These are phyloP conservation scores for Chlorella sp. DNA, from an alignment of 139 green algal species.

Conservation along the genomic window DNA sequence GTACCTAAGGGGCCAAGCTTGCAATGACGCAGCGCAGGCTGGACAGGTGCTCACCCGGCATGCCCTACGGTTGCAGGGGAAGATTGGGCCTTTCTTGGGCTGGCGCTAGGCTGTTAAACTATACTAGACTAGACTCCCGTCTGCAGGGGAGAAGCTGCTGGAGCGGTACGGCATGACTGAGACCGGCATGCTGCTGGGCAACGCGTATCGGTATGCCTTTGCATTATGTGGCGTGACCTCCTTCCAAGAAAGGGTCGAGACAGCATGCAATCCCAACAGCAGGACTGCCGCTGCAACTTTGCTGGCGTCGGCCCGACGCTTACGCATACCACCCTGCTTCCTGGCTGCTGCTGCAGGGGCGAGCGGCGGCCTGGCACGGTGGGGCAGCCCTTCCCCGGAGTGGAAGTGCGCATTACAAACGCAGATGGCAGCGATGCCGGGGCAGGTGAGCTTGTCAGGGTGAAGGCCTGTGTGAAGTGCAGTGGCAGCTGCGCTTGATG, in stretches of 20 bases:
- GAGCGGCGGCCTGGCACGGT: slow-evolving; percentile 79
- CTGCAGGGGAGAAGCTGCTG: slow-evolving; percentile 72
- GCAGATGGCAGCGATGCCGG: slow-evolving; percentile 1
- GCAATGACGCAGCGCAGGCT: too few species aligned
- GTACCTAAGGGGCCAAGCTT: neutral
- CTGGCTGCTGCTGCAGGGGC: slow-evolving; percentile 24
- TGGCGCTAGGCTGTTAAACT: neutral
- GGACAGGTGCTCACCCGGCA: too few species aligned
- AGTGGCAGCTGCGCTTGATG: neutral
- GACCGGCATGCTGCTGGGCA: slow-evolving; percentile 96
- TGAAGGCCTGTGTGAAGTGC: neutral
- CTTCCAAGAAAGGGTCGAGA: too few species aligned
- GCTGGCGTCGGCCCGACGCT: too few species aligned
- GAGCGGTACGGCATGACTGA: slow-evolving; percentile 99
- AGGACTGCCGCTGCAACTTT: too few species aligned
- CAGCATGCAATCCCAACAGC: too few species aligned
- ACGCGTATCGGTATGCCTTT: slow-evolving; percentile 78
- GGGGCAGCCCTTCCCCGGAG: slow-evolving; percentile 83
- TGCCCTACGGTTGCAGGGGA: too few species aligned
- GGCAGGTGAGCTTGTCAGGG: neutral
- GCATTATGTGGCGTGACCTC: too few species aligned
- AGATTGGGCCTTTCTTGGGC: neutral
- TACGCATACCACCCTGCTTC: too few species aligned
- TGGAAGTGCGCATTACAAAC: slow-evolving; percentile 58
- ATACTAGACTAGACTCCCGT: neutral